These are phyloP conservation scores for Seiridium unicorne DNA, from an alignment of 2,329 filamentous ascomycete genomes.

Conservation along the genomic window DNA sequence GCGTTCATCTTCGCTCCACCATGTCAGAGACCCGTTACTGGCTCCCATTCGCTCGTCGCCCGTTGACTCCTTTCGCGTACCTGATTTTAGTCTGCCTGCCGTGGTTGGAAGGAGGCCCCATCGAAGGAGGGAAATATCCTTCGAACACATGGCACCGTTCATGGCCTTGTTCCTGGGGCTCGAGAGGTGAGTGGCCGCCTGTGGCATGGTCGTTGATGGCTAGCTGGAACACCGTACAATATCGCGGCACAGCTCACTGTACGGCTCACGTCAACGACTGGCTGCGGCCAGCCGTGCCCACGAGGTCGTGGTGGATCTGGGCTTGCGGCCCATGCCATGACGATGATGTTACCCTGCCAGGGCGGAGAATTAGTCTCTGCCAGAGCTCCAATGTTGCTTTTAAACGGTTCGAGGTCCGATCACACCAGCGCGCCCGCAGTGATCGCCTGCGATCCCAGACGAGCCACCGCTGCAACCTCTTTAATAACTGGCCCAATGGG, in stretches of 20 bases:
- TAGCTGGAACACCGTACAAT: neutral
- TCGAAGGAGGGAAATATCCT: slow-evolving; percentile 3
- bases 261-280: neutral
- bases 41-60: slow-evolving; percentile 1
- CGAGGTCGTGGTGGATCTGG: neutral
- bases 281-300: neutral
- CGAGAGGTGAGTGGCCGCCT: slow-evolving; percentile 3
- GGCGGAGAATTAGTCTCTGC: slow-evolving; percentile 1
- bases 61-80: neutral
- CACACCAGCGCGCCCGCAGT: slow-evolving; percentile 10
- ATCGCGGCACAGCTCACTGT: neutral
- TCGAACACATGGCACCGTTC: slow-evolving; percentile 13
- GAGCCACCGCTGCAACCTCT: slow-evolving; percentile 10
- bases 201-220: neutral
- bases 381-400: slow-evolving; percentile 1
- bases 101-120: neutral
- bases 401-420: slow-evolving; percentile 1
- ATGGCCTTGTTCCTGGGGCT: slow-evolving; percentile 5
- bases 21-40: neutral
- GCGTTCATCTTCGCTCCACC: slow-evolving; percentile 3
- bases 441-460: slow-evolving; percentile 9
- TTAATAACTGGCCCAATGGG: slow-evolving; percentile 8
- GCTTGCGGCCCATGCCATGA: slow-evolving; percentile 4
- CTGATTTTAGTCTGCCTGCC: slow-evolving; percentile 4
- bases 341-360: slow-evolving; percentile 9